Evolutionary conservation across 2,329 filamentous ascomycete genomes (phyloP).

Genomic region (Talaromyces sp.): DNA sequence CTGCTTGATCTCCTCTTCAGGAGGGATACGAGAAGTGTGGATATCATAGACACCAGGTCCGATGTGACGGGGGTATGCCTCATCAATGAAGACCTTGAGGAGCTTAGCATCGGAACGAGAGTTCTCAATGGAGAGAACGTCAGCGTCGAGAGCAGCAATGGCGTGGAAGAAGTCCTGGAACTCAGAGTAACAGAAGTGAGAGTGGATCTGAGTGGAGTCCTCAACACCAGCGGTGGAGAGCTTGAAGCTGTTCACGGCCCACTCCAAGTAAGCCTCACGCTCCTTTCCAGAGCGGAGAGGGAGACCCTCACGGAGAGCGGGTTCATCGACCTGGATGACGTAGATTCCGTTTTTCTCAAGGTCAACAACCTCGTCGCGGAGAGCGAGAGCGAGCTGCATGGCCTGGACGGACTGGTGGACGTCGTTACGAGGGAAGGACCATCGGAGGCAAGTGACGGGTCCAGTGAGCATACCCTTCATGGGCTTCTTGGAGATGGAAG

Average conservation of each 20-base stretch:
- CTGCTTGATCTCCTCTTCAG: conserved; percentile 97
- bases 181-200: conserved; percentile 99
- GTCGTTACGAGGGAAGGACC: conserved; percentile 99
- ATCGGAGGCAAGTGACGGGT: conserved; percentile 96
- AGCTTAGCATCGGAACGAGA: conserved; percentile 99
- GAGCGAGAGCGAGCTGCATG: conserved; percentile 95
- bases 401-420: conserved; percentile 99
- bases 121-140: conserved; percentile 99
- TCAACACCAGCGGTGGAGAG: conserved; percentile 89
- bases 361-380: conserved; percentile 97
- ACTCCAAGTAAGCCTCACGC: conserved; percentile 93
- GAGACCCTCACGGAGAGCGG: conserved; percentile 97
- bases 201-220: conserved; percentile 98
- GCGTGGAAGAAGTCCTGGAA: conserved; percentile 99
- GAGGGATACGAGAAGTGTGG: conserved; percentile 96
- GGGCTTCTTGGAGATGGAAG: conserved; percentile 92
- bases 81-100: conserved; percentile 96
- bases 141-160: conserved; percentile 94
- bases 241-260: conserved; percentile 98
- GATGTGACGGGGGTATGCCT: conserved; percentile 96
- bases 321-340: conserved; percentile 99
- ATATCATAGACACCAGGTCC: conserved; percentile 99
- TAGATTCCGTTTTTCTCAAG: conserved; percentile 94
- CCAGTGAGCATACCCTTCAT: conserved; percentile 99
- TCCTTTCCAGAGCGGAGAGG: conserved; percentile 90